Evolutionary conservation across 306 rosid genomes (phyloP).

Genomic region (Ammopiptanthus mongolicus): DNA sequence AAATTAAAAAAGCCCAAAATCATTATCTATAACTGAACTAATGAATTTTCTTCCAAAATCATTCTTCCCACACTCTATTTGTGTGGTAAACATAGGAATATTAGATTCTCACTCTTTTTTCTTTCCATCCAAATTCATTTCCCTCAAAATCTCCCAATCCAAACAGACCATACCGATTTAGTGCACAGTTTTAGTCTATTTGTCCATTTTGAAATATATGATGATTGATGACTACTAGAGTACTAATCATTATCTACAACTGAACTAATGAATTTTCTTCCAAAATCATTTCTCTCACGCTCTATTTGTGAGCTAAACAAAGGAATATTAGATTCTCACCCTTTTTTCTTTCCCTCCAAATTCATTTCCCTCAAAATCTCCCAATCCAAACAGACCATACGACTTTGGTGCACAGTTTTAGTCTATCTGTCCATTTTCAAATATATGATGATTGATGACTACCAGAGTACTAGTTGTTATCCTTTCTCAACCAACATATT

Average conservation of each 20-base stretch:
- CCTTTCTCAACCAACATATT: neutral
- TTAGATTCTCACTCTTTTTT: neutral
- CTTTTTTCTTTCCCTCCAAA: neutral
- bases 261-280: neutral
- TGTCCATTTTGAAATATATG: neutral
- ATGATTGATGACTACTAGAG: neutral
- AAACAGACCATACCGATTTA: neutral
- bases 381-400: neutral
- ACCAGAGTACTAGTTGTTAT: neutral
- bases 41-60: neutral
- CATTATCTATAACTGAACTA: neutral
- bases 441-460: neutral
- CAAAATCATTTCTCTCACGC: neutral
- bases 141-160: neutral
- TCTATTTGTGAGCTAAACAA: neutral
- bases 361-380: neutral
- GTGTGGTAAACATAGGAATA: neutral
- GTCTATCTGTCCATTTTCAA: neutral
- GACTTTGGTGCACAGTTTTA: neutral
- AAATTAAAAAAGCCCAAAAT: neutral
- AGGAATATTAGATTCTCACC: neutral
- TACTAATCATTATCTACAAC: neutral
- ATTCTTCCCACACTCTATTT: neutral
- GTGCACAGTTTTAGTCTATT: constrained; percentile 1
- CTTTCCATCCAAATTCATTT: neutral